A percentile compares a stretch with the other conserved stretches of the same genome.
These are phyloP conservation scores for Cladosporium austrohemisphaericum DNA, from an alignment of 2,329 filamentous ascomycete species.

Conservation along the genomic window DNA sequence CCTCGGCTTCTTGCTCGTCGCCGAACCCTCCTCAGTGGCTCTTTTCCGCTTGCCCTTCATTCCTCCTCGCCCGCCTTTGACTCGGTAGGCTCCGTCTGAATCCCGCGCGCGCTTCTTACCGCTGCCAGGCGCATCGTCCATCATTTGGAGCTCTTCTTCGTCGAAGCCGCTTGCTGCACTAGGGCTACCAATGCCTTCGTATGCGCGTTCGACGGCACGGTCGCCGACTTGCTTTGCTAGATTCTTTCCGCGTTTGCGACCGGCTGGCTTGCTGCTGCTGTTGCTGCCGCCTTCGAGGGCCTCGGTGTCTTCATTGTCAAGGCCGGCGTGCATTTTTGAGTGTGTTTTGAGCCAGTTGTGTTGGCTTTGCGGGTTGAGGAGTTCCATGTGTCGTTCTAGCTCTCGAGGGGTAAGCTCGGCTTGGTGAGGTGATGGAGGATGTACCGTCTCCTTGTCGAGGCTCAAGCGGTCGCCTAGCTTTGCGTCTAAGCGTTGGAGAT, in stretches of 20 bases:
- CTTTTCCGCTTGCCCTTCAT: conserved; percentile 42
- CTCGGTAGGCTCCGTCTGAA: conserved; percentile 44
- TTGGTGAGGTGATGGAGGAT: conserved; percentile 23
- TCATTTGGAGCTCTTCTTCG: conserved; percentile 37
- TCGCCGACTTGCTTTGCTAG: conserved; percentile 36
- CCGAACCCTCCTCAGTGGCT: conserved; percentile 17
- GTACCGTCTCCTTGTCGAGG: neutral
- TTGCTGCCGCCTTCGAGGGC: conserved; percentile 60
- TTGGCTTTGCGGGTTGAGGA: conserved; percentile 82
- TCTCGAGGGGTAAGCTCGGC: conserved; percentile 42
- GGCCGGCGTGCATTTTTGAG: conserved; percentile 20
- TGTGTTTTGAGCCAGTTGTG: conserved; percentile 76
- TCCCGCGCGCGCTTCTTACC: conserved; percentile 35
- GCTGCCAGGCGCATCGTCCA: conserved; percentile 33
- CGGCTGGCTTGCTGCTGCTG: conserved; percentile 4
- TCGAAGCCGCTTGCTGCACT: conserved; percentile 32
- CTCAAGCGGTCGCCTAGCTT: conserved; percentile 43
- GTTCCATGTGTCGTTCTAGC: conserved; percentile 47
- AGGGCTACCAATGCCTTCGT: conserved; percentile 32
- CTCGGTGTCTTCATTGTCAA: conserved; percentile 52
- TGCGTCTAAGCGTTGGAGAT: conserved; percentile 63
- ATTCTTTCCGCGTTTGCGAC: conserved; percentile 21
- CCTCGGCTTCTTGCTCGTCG: conserved; percentile 22
- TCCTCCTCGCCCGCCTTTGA: conserved; percentile 46
- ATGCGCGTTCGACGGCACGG: conserved; percentile 32